Evolutionary conservation across 495 filamentous ascomycete species (phyloP).

Genomic region (Melanomma pulvis-pyrius): DNA sequence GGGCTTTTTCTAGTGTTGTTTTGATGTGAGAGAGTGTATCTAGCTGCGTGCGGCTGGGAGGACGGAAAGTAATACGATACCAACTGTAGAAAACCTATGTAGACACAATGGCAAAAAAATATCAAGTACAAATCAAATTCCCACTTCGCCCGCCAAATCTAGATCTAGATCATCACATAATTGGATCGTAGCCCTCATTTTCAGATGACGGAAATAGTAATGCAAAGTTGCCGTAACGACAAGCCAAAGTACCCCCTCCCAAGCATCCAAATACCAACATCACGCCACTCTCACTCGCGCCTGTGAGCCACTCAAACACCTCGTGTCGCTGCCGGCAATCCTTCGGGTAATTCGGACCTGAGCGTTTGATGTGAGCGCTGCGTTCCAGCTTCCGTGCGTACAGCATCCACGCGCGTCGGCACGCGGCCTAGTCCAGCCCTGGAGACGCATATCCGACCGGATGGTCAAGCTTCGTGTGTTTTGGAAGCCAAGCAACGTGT

Average conservation of each 20-base stretch:
- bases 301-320: constrained; percentile 6
- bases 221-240: too few relatives aligned
- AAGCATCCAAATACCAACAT: too few relatives aligned
- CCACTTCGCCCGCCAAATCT: background rate
- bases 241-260: too few relatives aligned
- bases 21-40: background rate
- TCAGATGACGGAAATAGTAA: background rate
- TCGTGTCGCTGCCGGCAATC: constrained; percentile 2
- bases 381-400: background rate
- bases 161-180: background rate
- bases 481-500: constrained; percentile 6
- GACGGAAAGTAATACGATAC: constrained; percentile 1
- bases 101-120: background rate
- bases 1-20: constrained; percentile 1
- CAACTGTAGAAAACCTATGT: background rate
- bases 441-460: background rate
- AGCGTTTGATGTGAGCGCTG: background rate
- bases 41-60: constrained; percentile 16
- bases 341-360: background rate
- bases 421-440: background rate
- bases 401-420: background rate
- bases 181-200: background rate
- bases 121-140: background rate
- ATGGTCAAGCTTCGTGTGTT: constrained; percentile 30
- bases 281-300: constrained; percentile 24